A percentile compares a stretch with the other conserved stretches of the same genome.
These are phyloP conservation scores for Hippophae tibetana DNA, from an alignment of 306 rosid genomes.

Conservation along the genomic window DNA sequence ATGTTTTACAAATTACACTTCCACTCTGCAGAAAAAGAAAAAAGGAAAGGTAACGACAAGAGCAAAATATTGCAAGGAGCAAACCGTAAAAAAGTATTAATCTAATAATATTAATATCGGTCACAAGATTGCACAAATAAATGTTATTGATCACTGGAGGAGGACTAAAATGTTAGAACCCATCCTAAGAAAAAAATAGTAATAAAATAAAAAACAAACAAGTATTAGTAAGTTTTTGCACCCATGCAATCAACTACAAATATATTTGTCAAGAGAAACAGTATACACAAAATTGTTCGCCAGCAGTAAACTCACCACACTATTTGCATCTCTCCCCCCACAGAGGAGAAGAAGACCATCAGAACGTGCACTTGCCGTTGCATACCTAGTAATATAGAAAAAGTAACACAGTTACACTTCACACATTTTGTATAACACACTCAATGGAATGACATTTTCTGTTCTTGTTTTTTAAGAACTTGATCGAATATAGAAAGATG, in stretches of 20 bases:
- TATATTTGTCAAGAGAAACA: neutral
- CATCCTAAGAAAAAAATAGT: too few species aligned
- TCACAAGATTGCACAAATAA: too few species aligned
- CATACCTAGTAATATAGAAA: conserved; percentile 65
- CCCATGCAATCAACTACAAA: neutral
- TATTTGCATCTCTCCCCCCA: conserved; percentile 95
- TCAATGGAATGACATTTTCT: neutral
- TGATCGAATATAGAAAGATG: too few species aligned
- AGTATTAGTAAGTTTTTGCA: neutral
- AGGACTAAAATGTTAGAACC: too few species aligned
- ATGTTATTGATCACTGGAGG: too few species aligned
- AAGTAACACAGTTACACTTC: conserved; percentile 1
- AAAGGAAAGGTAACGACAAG: too few species aligned
- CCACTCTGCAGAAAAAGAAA: too few species aligned
- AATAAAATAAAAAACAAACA: neutral
- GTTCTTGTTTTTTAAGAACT: too few species aligned
- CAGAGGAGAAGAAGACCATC: conserved; percentile 98
- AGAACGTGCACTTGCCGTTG: conserved; percentile 99
- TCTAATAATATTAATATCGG: too few species aligned
- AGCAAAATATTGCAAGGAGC: too few species aligned
- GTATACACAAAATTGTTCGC: neutral
- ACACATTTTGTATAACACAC: neutral
- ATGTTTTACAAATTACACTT: too few species aligned
- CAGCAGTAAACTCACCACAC: conserved; percentile 61
- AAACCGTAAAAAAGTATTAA: too few species aligned